Percentiles rank a stretch among this genome's conserved stretches.
Evolutionary conservation across 306 rosid species (phyloP).

Genomic region (Ceratonia siliqua): DNA sequence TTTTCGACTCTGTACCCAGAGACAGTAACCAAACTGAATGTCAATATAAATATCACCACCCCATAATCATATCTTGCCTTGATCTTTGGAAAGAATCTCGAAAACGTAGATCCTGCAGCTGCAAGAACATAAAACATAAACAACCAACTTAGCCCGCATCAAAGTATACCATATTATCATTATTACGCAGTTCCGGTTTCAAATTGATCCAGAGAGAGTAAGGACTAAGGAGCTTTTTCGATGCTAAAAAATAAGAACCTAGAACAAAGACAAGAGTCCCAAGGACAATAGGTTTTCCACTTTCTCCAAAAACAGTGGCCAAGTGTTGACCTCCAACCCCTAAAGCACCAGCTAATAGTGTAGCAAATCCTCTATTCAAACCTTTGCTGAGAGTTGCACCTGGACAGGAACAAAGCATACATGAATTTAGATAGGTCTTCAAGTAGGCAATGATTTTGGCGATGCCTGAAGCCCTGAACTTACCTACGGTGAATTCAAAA

Average conservation of each 20-base stretch:
- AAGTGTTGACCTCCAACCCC: slow-evolving; percentile 77
- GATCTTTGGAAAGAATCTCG: slow-evolving; percentile 68
- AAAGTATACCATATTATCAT: background rate
- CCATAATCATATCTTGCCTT: slow-evolving; percentile 88
- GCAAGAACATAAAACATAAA: slow-evolving; percentile 35
- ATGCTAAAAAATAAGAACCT: slow-evolving; percentile 42
- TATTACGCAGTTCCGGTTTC: background rate
- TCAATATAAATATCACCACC: slow-evolving; percentile 72
- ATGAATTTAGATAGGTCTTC: too few species aligned
- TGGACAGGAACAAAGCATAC: slow-evolving; percentile 28
- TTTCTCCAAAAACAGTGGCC: slow-evolving; percentile 58
- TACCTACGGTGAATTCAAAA: slow-evolving; percentile 68
- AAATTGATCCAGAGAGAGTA: background rate
- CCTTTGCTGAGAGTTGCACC: slow-evolving; percentile 87
- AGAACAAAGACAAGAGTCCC: slow-evolving; percentile 76
- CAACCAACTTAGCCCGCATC: too few species aligned
- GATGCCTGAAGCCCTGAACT: background rate
- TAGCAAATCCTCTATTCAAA: slow-evolving; percentile 81
- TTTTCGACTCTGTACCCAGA: slow-evolving; percentile 66
- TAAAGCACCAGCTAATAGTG: slow-evolving; percentile 74
- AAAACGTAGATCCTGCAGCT: slow-evolving; percentile 74
- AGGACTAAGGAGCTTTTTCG: background rate
- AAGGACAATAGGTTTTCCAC: slow-evolving; percentile 65
- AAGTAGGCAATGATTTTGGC: background rate
- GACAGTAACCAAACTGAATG: slow-evolving; percentile 76